Conservation (phyloP, 2,329 filamentous ascomycete genomes). For the Aureobasidium sp. region DNA sequence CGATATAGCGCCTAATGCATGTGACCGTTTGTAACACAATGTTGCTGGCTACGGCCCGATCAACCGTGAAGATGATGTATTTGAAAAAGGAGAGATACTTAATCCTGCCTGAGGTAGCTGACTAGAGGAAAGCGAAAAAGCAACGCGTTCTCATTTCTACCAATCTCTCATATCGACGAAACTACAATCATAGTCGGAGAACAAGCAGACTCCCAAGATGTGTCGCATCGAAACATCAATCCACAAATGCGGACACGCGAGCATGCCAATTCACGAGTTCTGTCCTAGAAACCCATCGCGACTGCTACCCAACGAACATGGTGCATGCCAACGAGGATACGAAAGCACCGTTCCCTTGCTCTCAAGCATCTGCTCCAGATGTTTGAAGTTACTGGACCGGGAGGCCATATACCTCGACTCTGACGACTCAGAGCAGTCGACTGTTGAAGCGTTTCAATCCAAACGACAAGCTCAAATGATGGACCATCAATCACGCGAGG, state of each 20-base stretch:
- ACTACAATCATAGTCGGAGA: neutral
- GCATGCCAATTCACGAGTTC: conserved; percentile 14
- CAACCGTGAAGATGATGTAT: neutral
- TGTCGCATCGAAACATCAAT: conserved; percentile 14
- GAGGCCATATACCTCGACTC: neutral
- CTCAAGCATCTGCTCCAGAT: neutral
- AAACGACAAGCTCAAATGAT: neutral
- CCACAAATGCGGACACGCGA: conserved; percentile 9
- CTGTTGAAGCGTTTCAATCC: neutral
- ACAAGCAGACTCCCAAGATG: neutral
- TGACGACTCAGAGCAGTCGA: neutral
- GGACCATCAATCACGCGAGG: neutral
- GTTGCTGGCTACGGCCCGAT: neutral
- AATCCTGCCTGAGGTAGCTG: neutral
- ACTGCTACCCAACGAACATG: neutral
- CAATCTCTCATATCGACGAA: neutral
- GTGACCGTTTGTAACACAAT: neutral
- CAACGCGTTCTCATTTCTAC: neutral
- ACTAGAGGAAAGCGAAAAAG: neutral
- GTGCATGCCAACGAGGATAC: conserved; percentile 5
- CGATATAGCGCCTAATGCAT: neutral
- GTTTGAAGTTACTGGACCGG: neutral
- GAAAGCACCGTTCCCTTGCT: neutral
- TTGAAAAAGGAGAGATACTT: neutral
- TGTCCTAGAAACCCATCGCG: conserved; percentile 3